Evolutionary conservation across 2,329 filamentous ascomycete species (phyloP).

Genomic region (Epichloe festucae): DNA sequence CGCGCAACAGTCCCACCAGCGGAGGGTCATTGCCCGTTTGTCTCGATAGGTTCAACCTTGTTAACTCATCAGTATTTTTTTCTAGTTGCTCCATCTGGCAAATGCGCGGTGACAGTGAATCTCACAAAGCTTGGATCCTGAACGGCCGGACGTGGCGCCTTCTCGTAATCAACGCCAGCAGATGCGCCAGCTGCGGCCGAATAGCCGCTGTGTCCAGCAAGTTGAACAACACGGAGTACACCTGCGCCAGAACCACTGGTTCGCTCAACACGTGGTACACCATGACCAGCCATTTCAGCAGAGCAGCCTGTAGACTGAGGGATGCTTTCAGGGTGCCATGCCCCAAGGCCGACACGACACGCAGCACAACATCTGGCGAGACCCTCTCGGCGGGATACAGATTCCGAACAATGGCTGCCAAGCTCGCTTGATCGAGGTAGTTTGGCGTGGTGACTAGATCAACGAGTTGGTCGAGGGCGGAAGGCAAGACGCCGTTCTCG

Average conservation of each 20-base stretch:
- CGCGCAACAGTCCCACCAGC: conserved; percentile 58
- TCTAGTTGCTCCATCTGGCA: background rate
- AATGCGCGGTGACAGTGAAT: conserved; percentile 1
- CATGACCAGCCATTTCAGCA: conserved; percentile 69
- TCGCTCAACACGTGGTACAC: conserved; percentile 60
- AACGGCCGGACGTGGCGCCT: conserved; percentile 76
- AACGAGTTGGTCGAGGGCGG: conserved; percentile 49
- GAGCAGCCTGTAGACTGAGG: conserved; percentile 52
- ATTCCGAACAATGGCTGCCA: conserved; percentile 55
- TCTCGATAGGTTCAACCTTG: conserved; percentile 45
- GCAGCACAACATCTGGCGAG: conserved; percentile 45
- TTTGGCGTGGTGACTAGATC: conserved; percentile 53
- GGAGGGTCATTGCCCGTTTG: conserved; percentile 60
- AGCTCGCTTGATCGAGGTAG: conserved; percentile 63
- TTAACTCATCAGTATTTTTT: background rate
- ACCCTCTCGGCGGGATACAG: conserved; percentile 61
- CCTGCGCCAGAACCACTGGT: conserved; percentile 47
- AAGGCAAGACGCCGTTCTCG: conserved; percentile 51
- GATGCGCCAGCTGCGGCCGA: conserved; percentile 56
- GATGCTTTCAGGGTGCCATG: conserved; percentile 66
- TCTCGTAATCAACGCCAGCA: conserved; percentile 66
- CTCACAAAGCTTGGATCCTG: conserved; percentile 63
- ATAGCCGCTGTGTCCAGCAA: conserved; percentile 69
- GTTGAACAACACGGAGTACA: conserved; percentile 69
- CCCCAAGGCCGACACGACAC: conserved; percentile 60